Evolutionary conservation across 2,329 filamentous ascomycete species (phyloP).

Genomic region (Fusarium kyushuense): DNA sequence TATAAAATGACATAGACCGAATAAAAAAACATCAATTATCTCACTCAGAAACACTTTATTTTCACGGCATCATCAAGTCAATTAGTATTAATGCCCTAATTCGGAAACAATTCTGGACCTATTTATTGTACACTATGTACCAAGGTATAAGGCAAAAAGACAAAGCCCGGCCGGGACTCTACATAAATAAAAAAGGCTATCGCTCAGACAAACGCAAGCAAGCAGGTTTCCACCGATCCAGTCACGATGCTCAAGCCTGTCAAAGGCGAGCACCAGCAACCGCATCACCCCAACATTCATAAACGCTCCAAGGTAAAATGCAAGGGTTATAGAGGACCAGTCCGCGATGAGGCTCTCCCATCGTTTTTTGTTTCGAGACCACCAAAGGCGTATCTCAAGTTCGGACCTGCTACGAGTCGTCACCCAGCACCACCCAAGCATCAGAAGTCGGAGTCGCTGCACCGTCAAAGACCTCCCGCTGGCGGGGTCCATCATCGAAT

Average conservation of each 20-base stretch:
- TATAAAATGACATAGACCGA: background rate
- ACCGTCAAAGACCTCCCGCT: conserved; percentile 50
- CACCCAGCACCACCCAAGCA: conserved; percentile 59
- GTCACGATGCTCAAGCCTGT: conserved; percentile 46
- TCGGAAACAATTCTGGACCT: background rate
- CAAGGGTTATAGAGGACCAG: conserved; percentile 54
- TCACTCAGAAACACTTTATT: background rate
- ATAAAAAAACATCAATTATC: background rate
- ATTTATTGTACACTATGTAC: conserved; percentile 26
- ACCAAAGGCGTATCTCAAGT: conserved; percentile 48
- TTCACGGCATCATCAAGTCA: background rate
- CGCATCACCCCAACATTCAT: conserved; percentile 18
- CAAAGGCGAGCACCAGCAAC: conserved; percentile 44
- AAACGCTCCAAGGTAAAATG: conserved; percentile 28
- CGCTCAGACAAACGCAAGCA: conserved; percentile 42
- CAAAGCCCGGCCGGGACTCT: conserved; percentile 8
- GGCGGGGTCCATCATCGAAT: conserved; percentile 49
- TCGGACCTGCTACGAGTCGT: conserved; percentile 62
- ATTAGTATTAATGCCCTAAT: background rate
- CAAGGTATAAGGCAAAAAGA: conserved; percentile 7
- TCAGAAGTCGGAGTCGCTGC: conserved; percentile 49
- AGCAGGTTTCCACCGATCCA: conserved; percentile 20
- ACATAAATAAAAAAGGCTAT: conserved; percentile 23
- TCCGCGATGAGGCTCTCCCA: conserved; percentile 52
- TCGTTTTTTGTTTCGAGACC: conserved; percentile 46